Conservation (phyloP, 2,329 filamentous ascomycete species). For the Pezicula neosporulosa region DNA sequence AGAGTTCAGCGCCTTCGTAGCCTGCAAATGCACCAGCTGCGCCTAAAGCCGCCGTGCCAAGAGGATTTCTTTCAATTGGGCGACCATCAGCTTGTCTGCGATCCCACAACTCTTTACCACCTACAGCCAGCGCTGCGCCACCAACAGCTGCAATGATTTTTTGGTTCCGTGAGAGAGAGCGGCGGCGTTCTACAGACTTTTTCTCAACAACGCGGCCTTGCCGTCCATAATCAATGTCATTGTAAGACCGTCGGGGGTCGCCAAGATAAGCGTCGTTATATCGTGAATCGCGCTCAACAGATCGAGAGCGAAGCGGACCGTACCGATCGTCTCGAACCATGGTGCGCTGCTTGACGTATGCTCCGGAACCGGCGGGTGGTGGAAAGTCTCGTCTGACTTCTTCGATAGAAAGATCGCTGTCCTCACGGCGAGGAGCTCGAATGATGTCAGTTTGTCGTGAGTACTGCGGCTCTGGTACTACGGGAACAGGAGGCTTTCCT, state of each 20-base stretch:
- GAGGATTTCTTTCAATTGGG: conserved; percentile 51
- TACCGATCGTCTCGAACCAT: conserved; percentile 27
- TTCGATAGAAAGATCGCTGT: conserved; percentile 73
- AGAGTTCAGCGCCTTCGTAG: conserved; percentile 60
- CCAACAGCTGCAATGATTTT: conserved; percentile 65
- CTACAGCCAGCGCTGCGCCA: conserved; percentile 61
- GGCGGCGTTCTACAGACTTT: conserved; percentile 46
- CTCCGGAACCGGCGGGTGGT: conserved; percentile 41
- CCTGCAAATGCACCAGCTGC: conserved; percentile 62
- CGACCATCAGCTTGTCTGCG: conserved; percentile 49
- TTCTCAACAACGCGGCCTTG: conserved; percentile 55
- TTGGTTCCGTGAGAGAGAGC: conserved; percentile 58
- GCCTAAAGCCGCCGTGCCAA: conserved; percentile 58
- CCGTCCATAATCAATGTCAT: conserved; percentile 41
- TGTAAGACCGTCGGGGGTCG: conserved; percentile 43
- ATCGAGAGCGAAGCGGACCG: conserved; percentile 53
- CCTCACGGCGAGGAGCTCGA: conserved; percentile 57
- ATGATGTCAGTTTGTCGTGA: conserved; percentile 51
- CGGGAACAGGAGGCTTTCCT: conserved; percentile 13
- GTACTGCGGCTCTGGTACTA: conserved; percentile 23
- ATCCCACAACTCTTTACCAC: conserved; percentile 64
- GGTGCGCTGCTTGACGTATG: conserved; percentile 18
- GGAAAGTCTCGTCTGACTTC: conserved; percentile 84
- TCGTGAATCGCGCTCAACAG: conserved; percentile 57
- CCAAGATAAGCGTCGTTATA: conserved; percentile 54